Percentiles rank a stretch among this genome's conserved stretches.
phyloP scores from a whole-genome alignment of 2,329 filamentous ascomycete species.

The Onygena corvina region DNA sequence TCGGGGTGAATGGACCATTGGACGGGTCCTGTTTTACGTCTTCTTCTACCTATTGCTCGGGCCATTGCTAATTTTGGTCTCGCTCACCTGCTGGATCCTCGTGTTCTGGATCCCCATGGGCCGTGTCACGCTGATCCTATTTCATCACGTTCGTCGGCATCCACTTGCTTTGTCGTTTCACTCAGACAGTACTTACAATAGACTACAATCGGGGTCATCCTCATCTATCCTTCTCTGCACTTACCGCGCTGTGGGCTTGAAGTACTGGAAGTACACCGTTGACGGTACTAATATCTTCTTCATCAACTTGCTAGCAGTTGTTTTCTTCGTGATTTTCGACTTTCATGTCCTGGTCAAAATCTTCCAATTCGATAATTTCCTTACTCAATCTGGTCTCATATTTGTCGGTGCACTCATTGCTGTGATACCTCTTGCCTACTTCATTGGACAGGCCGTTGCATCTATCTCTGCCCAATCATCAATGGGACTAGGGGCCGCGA shows the following conservation, averaged over 20 bases:
- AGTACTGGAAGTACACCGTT: slow-evolving; percentile 99
- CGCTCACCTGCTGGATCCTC: slow-evolving; percentile 82
- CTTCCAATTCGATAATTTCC: slow-evolving; percentile 55
- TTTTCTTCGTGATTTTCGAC: slow-evolving; percentile 90
- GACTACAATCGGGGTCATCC: slow-evolving; percentile 57
- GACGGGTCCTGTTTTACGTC: slow-evolving; percentile 86
- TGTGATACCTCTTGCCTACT: slow-evolving; percentile 93
- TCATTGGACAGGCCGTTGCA: slow-evolving; percentile 94
- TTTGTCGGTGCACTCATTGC: slow-evolving; percentile 76
- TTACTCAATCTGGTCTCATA: slow-evolving; percentile 75
- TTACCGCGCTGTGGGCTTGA: slow-evolving; percentile 82
- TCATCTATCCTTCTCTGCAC: slow-evolving; percentile 89
- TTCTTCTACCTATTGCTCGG: slow-evolving; percentile 92
- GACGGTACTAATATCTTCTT: slow-evolving; percentile 98
- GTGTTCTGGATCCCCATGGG: slow-evolving; percentile 99
- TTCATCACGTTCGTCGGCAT: slow-evolving; percentile 84
- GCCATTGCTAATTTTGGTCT: slow-evolving; percentile 73
- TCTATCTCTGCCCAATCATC: slow-evolving; percentile 98
- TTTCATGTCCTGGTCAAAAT: slow-evolving; percentile 64
- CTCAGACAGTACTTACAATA: slow-evolving; percentile 64
- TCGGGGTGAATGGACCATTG: slow-evolving; percentile 88
- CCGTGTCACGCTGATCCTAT: slow-evolving; percentile 77
- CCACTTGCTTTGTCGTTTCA: slow-evolving; percentile 89
- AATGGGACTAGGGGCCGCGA: slow-evolving; percentile 91
- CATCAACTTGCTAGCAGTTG: slow-evolving; percentile 88